phyloP scores from a whole-genome alignment of 2,329 filamentous ascomycete genomes.

The Magnaporthales sp. region DNA sequence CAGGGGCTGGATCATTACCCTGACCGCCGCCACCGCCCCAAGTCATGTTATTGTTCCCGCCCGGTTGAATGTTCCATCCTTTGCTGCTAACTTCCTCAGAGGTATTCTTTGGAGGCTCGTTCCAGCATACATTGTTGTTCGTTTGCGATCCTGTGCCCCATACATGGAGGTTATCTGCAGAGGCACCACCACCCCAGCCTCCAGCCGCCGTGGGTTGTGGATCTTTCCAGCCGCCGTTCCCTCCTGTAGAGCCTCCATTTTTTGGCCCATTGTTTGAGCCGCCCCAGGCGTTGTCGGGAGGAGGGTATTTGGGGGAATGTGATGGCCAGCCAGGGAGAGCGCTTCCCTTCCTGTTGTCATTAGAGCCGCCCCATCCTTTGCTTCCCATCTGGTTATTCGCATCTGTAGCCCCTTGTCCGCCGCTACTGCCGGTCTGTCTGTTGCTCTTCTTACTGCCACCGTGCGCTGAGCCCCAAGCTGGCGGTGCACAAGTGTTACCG shows the following conservation, averaged over 20 bases:
- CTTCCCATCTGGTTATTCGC: background rate
- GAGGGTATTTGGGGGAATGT: background rate
- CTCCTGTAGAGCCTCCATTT: constrained; percentile 1
- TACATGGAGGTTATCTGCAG: background rate
- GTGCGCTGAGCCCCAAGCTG: background rate
- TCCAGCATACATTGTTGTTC: background rate
- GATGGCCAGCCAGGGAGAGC: background rate
- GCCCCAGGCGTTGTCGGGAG: background rate
- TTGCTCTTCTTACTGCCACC: constrained; percentile 1
- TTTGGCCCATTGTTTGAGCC: background rate
- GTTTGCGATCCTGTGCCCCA: background rate
- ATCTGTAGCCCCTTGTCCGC: background rate
- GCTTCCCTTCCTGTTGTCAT: background rate
- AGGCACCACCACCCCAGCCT: background rate
- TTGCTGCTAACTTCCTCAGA: background rate
- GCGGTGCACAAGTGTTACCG: constrained; percentile 6
- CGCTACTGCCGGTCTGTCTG: constrained; percentile 7
- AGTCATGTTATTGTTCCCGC: background rate
- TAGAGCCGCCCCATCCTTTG: background rate
- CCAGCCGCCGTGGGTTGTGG: background rate
- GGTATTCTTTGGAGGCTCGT: background rate
- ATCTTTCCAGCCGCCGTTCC: constrained; percentile 6
- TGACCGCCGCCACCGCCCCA: background rate
- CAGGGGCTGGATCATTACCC: background rate
- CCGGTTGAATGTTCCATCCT: background rate